phyloP scores from a whole-genome alignment of 164 flowering plant species.

The Paratinospora sagittata region DNA sequence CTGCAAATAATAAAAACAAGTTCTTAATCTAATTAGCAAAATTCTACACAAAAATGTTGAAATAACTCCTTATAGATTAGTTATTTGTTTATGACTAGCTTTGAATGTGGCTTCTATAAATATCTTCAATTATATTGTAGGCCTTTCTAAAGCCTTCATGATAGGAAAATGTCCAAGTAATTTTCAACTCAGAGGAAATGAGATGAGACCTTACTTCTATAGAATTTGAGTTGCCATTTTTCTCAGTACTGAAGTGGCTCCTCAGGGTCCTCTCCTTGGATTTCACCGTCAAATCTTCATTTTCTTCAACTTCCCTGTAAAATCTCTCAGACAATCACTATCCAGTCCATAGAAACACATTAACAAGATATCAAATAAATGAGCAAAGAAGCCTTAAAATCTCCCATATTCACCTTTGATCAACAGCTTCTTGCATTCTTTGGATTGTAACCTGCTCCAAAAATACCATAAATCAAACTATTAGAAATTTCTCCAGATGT shows the following conservation, averaged over 20 bases:
- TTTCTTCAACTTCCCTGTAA: conserved; percentile 45
- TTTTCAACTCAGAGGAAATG: background rate
- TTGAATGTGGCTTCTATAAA: background rate
- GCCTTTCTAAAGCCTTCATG: no score
- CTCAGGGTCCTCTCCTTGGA: conserved; percentile 36
- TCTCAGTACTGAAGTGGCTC: conserved; percentile 38
- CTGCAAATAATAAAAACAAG: conserved; percentile 25
- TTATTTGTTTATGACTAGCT: background rate
- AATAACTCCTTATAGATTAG: no score
- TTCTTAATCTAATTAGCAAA: background rate
- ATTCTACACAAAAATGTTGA: background rate
- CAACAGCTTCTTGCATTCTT: conserved; percentile 46
- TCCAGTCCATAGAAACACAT: background rate
- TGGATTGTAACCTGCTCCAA: conserved; percentile 62
- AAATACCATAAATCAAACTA: conserved; percentile 4
- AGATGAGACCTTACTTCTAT: conserved; percentile 42
- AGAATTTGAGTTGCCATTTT: conserved; percentile 18
- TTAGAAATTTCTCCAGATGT: background rate
- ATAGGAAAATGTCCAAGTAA: no score
- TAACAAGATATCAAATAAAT: background rate
- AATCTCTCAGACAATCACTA: conserved; percentile 5
- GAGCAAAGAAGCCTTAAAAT: background rate
- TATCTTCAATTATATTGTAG: background rate
- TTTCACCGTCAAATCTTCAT: conserved; percentile 31
- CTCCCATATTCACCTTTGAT: conserved; percentile 39